These are phyloP conservation scores for Neolentinus lepideus DNA, from an alignment of 1,284 basidiomycete genomes.

Conservation along the genomic window DNA sequence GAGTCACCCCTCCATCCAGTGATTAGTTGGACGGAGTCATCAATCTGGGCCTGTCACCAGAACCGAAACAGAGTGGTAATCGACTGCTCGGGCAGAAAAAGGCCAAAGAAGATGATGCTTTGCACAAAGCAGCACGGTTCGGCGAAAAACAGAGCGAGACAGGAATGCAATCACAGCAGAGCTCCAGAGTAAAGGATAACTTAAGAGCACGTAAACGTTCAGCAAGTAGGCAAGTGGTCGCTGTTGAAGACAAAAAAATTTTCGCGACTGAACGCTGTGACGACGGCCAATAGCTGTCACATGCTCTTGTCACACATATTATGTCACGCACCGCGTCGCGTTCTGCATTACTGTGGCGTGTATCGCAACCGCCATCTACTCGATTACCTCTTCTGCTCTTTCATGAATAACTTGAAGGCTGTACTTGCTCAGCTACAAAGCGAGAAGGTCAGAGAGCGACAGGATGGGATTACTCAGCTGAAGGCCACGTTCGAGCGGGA, in stretches of 20 bases:
- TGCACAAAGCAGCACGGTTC: not conserved
- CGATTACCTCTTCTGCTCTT: not conserved
- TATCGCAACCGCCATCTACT: not conserved
- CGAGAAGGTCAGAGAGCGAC: conserved; percentile 68
- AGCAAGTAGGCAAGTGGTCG: not conserved
- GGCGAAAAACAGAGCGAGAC: not conserved
- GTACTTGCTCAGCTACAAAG: conserved; percentile 51
- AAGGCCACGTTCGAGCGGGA: conserved; percentile 55
- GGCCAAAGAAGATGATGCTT: conserved; percentile 28
- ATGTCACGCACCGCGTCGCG: not conserved
- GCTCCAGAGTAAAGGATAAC: not conserved
- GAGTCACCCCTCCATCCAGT: conserved; percentile 37
- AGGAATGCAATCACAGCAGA: not conserved
- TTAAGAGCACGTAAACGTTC: too few relatives aligned
- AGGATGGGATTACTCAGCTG: conserved; percentile 55
- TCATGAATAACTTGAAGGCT: conserved; percentile 34
- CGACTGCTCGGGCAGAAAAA: conserved; percentile 68
- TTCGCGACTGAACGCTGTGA: not conserved
- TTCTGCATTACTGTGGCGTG: not conserved
- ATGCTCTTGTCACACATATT: not conserved
- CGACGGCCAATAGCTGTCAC: not conserved
- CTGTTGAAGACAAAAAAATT: not conserved
- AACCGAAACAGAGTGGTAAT: conserved; percentile 59
- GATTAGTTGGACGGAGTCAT: conserved; percentile 39
- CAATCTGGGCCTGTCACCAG: conserved; percentile 61